Evolutionary conservation across 192 early-diverging fungal genomes (phyloP).

Genomic region (Linnemannia hyalina): DNA sequence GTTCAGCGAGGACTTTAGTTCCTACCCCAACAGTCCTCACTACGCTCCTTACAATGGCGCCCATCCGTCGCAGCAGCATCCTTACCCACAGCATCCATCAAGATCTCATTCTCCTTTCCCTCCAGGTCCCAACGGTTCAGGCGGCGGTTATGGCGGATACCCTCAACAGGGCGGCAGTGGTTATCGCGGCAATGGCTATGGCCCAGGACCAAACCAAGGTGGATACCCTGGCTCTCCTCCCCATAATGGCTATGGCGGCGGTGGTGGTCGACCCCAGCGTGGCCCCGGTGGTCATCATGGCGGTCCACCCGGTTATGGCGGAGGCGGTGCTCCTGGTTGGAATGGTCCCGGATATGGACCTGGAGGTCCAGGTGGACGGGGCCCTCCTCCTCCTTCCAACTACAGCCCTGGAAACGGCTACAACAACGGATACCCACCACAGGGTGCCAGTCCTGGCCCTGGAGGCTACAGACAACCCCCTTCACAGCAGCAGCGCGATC

Average conservation of each 20-base stretch:
- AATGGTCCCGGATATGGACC: constrained; percentile 7
- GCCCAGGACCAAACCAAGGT: background rate
- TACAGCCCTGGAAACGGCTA: constrained; percentile 14
- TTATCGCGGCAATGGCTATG: constrained; percentile 4
- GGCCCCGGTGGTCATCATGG: constrained; percentile 2
- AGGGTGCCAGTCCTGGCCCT: constrained; percentile 14
- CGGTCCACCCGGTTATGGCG: background rate
- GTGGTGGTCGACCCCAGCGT: background rate
- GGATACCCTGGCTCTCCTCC: constrained; percentile 9
- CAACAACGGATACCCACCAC: constrained; percentile 14
- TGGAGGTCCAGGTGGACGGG: constrained; percentile 5
- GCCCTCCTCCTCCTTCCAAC: constrained; percentile 9
- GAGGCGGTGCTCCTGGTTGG: background rate
- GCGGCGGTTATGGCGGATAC: background rate
- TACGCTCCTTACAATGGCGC: background rate
- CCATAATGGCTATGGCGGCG: background rate
- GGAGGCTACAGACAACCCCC: constrained; percentile 24
- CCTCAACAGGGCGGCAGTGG: background rate
- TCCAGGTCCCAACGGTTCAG: background rate
- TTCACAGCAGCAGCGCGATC: constrained; percentile 22
- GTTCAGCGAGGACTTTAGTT: constrained; percentile 29
- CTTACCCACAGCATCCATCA: background rate
- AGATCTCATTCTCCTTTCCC: constrained; percentile 5
- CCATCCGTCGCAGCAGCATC: background rate
- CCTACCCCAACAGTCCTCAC: background rate